Conservation (phyloP, 495 filamentous ascomycete genomes). For the Neohortaea acidophila region DNA sequence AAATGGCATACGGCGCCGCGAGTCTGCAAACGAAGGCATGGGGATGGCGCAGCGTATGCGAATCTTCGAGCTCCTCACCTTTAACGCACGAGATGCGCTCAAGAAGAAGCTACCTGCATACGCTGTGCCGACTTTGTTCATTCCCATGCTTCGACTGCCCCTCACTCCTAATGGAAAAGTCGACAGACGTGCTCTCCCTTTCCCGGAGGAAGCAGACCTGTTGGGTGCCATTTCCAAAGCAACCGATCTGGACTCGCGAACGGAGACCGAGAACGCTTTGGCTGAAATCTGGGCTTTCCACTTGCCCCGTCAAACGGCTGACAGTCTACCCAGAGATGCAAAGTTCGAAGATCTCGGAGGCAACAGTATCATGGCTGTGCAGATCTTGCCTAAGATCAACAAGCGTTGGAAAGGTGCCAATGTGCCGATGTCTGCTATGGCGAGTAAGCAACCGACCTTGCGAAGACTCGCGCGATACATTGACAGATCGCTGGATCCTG, state of each 20-base stretch:
- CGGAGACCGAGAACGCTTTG: slow-evolving; percentile 51
- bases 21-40: slow-evolving; percentile 14
- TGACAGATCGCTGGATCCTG: slow-evolving; percentile 41
- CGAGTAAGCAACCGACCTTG: slow-evolving; percentile 58
- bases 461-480: slow-evolving; percentile 58
- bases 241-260: slow-evolving; percentile 26
- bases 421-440: slow-evolving; percentile 56
- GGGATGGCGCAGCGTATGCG: slow-evolving; percentile 13
- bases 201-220: slow-evolving; percentile 62
- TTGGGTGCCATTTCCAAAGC: slow-evolving; percentile 29
- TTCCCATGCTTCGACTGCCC: slow-evolving; percentile 66
- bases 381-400: slow-evolving; percentile 57
- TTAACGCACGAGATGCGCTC: slow-evolving; percentile 53
- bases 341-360: slow-evolving; percentile 83
- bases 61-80: slow-evolving; percentile 41
- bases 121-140: slow-evolving; percentile 66
- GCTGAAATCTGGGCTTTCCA: slow-evolving; percentile 55
- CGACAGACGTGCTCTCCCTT: slow-evolving; percentile 78
- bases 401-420: slow-evolving; percentile 49
- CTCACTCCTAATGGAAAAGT: slow-evolving; percentile 93
- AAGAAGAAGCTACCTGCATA: slow-evolving; percentile 63
- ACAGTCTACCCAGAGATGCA: slow-evolving; percentile 47
- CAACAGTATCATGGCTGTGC: slow-evolving; percentile 73
- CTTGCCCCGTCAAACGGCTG: slow-evolving; percentile 27
- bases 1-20: slow-evolving; percentile 36